Conservation (phyloP, 768 basidiomycete species). For the Mrakia gelida region DNA sequence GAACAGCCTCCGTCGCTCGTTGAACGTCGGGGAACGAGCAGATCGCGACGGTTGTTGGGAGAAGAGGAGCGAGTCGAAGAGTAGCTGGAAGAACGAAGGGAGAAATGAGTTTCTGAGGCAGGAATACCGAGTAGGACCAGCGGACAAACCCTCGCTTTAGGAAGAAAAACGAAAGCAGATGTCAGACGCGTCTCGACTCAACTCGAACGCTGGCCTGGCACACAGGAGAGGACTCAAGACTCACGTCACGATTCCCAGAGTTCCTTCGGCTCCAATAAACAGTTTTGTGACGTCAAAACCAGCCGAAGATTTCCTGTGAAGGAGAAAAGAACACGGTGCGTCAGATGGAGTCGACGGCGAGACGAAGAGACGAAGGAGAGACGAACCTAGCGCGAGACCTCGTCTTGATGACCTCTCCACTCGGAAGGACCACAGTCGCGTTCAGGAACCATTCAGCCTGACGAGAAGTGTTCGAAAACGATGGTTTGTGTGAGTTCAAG, state of each 20-base stretch:
- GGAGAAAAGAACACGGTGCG: too few relatives aligned
- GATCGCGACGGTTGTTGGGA: constrained; percentile 82
- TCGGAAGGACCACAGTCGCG: constrained; percentile 82
- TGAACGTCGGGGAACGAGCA: constrained; percentile 78
- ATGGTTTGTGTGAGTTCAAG: not conserved
- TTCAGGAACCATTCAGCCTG: constrained; percentile 78
- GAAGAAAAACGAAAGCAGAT: too few relatives aligned
- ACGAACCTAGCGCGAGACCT: constrained; percentile 47
- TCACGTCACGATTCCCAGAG: constrained; percentile 32
- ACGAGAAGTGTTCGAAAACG: not conserved
- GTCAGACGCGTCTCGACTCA: too few relatives aligned
- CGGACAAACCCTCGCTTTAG: too few relatives aligned
- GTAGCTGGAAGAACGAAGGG: constrained; percentile 51
- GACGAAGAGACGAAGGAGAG: not conserved
- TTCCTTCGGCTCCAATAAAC: constrained; percentile 70
- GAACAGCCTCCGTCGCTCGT: constrained; percentile 71
- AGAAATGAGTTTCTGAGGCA: too few relatives aligned
- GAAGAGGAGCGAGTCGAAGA: constrained; percentile 67
- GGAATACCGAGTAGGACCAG: too few relatives aligned
- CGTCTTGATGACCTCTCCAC: constrained; percentile 86
- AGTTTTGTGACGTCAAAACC: constrained; percentile 79
- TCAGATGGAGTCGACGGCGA: not conserved
- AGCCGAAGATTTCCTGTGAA: constrained; percentile 66
- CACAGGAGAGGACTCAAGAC: too few relatives aligned
- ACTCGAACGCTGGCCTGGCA: too few relatives aligned